Evolutionary conservation across 1,284 basidiomycete genomes (phyloP).

Genomic region (Thelephora terrestris): DNA sequence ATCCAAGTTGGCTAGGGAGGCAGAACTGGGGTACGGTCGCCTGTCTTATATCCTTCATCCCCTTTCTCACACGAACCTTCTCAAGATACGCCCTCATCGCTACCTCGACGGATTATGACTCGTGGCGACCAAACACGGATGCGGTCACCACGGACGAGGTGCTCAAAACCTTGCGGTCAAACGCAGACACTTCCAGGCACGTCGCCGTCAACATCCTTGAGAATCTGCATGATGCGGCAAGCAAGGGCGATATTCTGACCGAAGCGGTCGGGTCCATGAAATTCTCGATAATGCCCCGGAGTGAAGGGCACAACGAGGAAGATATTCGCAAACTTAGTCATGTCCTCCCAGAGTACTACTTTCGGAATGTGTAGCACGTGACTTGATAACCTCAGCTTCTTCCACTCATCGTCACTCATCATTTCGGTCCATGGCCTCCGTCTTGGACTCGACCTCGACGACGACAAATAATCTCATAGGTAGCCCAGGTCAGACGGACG

Average conservation of each 20-base stretch:
- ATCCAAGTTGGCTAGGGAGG: slow-evolving; percentile 91
- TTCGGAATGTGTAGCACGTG: neutral
- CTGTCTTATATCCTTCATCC: slow-evolving; percentile 3
- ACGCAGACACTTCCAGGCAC: slow-evolving; percentile 74
- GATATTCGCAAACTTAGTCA: slow-evolving; percentile 69
- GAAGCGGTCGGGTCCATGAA: slow-evolving; percentile 75
- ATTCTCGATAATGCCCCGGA: slow-evolving; percentile 75
- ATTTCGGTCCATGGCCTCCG: slow-evolving; percentile 12
- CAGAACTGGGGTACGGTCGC: slow-evolving; percentile 70
- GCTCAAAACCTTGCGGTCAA: slow-evolving; percentile 77
- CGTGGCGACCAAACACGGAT: slow-evolving; percentile 74
- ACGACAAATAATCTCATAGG: neutral
- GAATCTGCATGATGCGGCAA: slow-evolving; percentile 57
- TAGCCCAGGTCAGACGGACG: no score
- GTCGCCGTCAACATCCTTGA: slow-evolving; percentile 73
- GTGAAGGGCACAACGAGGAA: slow-evolving; percentile 49
- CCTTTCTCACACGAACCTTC: neutral
- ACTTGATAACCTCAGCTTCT: neutral
- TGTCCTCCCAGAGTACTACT: slow-evolving; percentile 68
- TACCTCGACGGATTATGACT: slow-evolving; percentile 87
- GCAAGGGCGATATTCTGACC: slow-evolving; percentile 40
- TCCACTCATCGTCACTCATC: neutral
- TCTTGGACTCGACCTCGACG: neutral
- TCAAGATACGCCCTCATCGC: slow-evolving; percentile 81
- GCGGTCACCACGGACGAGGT: slow-evolving; percentile 87